A percentile compares a stretch with the other conserved stretches of the same genome.
These are phyloP conservation scores for Porcisia hertigi DNA, from an alignment of 208 protist genomes.

Conservation along the genomic window DNA sequence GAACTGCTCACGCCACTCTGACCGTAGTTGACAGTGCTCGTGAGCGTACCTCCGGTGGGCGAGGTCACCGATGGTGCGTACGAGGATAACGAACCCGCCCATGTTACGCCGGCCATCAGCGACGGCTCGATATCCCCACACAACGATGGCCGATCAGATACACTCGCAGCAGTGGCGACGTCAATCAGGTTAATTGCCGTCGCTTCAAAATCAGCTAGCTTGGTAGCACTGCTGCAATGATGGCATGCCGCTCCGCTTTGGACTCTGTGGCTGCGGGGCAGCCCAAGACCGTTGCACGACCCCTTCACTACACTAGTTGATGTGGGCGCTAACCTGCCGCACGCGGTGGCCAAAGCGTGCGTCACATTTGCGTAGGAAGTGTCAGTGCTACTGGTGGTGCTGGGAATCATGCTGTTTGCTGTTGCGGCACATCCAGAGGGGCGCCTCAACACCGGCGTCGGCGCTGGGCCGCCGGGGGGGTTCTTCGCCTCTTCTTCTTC, in stretches of 20 bases:
- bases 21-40: constrained; percentile 10
- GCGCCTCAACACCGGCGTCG: background rate
- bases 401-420: background rate
- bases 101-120: constrained; percentile 25
- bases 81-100: constrained; percentile 17
- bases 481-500: background rate
- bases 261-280: background rate
- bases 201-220: background rate
- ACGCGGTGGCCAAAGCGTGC: background rate
- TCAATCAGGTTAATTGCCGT: constrained; percentile 2
- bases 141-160: constrained; percentile 7
- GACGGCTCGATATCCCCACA: constrained; percentile 19
- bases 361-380: background rate
- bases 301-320: background rate
- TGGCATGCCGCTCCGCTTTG: background rate
- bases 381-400: constrained; percentile 2
- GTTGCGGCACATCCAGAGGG: background rate
- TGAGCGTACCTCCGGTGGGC: constrained; percentile 9
- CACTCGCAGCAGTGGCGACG: constrained; percentile 7
- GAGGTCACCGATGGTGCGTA: constrained; percentile 12
- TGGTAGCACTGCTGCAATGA: constrained; percentile 2
- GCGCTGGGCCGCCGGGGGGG: background rate
- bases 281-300: background rate
- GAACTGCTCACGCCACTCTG: constrained; percentile 18
- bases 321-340: background rate